Percentiles rank a stretch among this genome's conserved stretches.
Conservation (phyloP, 2,329 filamentous ascomycete species). For the Phialophora tarda region DNA sequence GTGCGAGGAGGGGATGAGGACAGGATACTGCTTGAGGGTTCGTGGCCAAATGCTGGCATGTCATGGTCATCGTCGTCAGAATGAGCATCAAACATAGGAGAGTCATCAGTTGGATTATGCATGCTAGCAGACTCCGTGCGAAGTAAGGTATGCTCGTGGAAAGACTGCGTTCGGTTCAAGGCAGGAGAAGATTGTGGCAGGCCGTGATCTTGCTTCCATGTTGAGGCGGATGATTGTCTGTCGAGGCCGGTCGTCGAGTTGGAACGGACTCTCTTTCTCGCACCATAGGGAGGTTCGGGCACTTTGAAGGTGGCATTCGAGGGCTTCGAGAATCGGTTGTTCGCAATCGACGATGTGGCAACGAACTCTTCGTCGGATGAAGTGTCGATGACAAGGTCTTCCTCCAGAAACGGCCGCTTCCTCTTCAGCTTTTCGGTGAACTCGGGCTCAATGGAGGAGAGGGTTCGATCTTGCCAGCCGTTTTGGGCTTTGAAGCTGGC, state of each 20-base stretch:
- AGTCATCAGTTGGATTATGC: constrained; percentile 49
- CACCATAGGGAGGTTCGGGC: constrained; percentile 55
- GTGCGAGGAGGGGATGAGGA: constrained; percentile 85
- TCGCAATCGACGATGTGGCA: constrained; percentile 76
- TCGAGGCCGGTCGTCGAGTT: constrained; percentile 66
- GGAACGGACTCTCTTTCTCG: constrained; percentile 71
- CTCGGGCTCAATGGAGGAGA: constrained; percentile 84
- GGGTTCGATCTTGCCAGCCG: constrained; percentile 88
- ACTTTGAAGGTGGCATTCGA: constrained; percentile 50
- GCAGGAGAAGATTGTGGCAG: constrained; percentile 86
- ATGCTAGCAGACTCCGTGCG: constrained; percentile 74
- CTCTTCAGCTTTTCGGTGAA: constrained; percentile 78
- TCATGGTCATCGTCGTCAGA: constrained; percentile 80
- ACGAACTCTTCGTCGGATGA: constrained; percentile 71
- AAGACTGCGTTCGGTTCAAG: constrained; percentile 67
- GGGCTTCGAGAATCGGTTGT: constrained; percentile 31
- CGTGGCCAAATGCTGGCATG: constrained; percentile 71
- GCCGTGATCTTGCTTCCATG: constrained; percentile 78
- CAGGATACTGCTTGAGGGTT: constrained; percentile 52
- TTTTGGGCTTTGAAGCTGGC: constrained; percentile 98
- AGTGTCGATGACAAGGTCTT: constrained; percentile 84
- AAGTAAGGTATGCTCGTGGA: constrained; percentile 79
- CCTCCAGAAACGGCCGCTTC: constrained; percentile 69
- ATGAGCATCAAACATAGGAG: constrained; percentile 41
- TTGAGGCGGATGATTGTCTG: constrained; percentile 54